Conservation (phyloP, 192 early-diverging fungal genomes). For the Backusella macrospora region DNA sequence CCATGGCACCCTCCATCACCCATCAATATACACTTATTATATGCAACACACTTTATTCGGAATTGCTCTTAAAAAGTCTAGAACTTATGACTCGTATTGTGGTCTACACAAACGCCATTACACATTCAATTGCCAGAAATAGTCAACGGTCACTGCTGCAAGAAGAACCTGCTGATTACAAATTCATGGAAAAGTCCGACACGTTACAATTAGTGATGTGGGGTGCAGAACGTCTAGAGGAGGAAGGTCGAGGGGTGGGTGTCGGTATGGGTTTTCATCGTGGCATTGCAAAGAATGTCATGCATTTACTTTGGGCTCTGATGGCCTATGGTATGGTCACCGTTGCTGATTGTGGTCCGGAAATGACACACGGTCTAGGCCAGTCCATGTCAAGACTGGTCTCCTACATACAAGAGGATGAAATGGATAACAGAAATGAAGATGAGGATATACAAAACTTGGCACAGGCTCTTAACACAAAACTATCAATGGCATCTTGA, state of each 20-base stretch:
- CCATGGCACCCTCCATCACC: conserved; percentile 21
- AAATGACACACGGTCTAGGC: conserved; percentile 17
- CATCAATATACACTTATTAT: conserved; percentile 38
- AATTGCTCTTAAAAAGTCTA: conserved; percentile 29
- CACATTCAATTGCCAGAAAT: conserved; percentile 10
- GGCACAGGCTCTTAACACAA: conserved; percentile 29
- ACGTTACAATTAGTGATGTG: conserved; percentile 27
- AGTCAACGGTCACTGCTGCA: background rate
- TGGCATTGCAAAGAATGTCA: conserved; percentile 36
- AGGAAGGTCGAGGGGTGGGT: conserved; percentile 38
- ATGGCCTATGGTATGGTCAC: conserved; percentile 28
- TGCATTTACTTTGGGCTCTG: conserved; percentile 39
- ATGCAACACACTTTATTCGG: conserved; percentile 33
- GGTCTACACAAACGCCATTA: conserved; percentile 34
- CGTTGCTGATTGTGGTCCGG: conserved; percentile 27
- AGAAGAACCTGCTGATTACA: conserved; percentile 8
- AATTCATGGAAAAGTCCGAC: conserved; percentile 23
- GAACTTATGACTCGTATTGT: conserved; percentile 33
- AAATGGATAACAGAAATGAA: conserved; percentile 30
- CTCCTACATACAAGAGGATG: conserved; percentile 38
- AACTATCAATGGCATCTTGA: conserved; percentile 26
- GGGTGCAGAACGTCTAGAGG: conserved; percentile 37
- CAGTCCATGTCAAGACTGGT: conserved; percentile 35
- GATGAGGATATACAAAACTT: conserved; percentile 38
- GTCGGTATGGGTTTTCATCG: conserved; percentile 37